Evolutionary conservation across 441 rosid species (phyloP).

Genomic region (Raphanus hybrid): DNA sequence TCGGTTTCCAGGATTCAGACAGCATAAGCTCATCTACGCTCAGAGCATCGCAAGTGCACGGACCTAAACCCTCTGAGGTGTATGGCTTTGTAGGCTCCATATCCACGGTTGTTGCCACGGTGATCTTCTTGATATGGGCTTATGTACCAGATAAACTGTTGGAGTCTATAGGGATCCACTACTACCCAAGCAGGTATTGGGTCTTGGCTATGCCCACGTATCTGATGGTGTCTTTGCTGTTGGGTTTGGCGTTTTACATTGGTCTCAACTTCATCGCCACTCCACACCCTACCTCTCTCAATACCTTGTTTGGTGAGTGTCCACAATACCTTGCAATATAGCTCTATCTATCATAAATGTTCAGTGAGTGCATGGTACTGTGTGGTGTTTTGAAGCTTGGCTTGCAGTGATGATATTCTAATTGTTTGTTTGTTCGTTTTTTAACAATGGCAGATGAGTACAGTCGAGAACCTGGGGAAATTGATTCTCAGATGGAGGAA

Average conservation of each 20-base stretch:
- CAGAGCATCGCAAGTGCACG: slow-evolving; percentile 56
- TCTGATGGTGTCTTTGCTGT: slow-evolving; percentile 54
- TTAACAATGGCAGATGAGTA: slow-evolving; percentile 38
- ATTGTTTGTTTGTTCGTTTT: not conserved
- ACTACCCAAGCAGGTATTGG: slow-evolving; percentile 89
- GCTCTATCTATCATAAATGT: not conserved
- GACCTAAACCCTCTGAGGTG: slow-evolving; percentile 84
- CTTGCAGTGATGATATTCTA: slow-evolving; percentile 1
- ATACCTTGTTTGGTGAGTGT: slow-evolving; percentile 60
- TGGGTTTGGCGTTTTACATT: slow-evolving; percentile 61
- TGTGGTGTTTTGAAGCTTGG: not conserved
- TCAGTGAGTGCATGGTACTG: not conserved
- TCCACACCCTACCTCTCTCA: slow-evolving; percentile 64
- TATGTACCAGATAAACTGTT: slow-evolving; percentile 81
- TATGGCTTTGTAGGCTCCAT: slow-evolving; percentile 90
- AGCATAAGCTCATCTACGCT: slow-evolving; percentile 46
- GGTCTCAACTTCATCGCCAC: slow-evolving; percentile 88
- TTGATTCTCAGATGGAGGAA: slow-evolving; percentile 32
- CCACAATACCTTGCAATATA: too few species aligned
- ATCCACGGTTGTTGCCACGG: slow-evolving; percentile 77
- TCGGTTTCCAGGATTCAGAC: slow-evolving; percentile 45
- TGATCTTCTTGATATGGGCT: slow-evolving; percentile 81
- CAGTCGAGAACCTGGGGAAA: slow-evolving; percentile 38
- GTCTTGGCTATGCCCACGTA: slow-evolving; percentile 80
- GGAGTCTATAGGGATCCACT: slow-evolving; percentile 68